Conservation (phyloP, 805 yeast species). For the Metschnikowia sp. region DNA sequence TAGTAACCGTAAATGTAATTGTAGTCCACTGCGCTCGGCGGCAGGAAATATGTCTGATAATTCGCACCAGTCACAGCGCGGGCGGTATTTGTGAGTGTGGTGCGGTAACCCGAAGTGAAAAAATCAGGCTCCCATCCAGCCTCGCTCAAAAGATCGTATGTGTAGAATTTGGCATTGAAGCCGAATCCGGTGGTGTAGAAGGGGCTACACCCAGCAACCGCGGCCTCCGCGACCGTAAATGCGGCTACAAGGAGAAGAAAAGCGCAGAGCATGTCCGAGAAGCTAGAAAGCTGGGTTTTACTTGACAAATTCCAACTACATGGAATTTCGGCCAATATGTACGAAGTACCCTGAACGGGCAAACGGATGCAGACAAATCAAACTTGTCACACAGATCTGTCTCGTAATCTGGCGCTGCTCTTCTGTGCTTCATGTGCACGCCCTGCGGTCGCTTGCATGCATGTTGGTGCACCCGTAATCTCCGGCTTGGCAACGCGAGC, state of each 20-base stretch:
- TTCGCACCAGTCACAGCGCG: slow-evolving; percentile 4
- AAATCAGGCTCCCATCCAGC: slow-evolving; percentile 7
- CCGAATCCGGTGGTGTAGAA: not conserved
- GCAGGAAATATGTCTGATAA: not conserved
- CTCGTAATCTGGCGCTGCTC: too few relatives aligned
- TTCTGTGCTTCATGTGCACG: too few relatives aligned
- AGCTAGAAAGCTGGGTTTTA: too few relatives aligned
- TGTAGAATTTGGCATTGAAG: not conserved
- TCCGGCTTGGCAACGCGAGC: too few relatives aligned
- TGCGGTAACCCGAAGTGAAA: slow-evolving; percentile 4
- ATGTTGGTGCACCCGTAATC: too few relatives aligned
- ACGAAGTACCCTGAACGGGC: too few relatives aligned
- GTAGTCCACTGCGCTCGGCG: not conserved
- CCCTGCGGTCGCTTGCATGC: too few relatives aligned
- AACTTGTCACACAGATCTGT: too few relatives aligned
- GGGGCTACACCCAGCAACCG: not conserved
- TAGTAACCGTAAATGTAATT: not conserved
- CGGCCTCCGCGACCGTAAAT: not conserved
- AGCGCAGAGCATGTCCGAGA: not conserved
- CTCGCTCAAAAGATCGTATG: not conserved
- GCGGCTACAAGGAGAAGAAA: not conserved
- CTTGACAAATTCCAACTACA: too few relatives aligned
- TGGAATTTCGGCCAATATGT: too few relatives aligned
- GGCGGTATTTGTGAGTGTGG: not conserved
- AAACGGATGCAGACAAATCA: too few relatives aligned